Base-by-base conservation (phyloP, 257 asterid genomes). In the Rubia yunnanensis region DNA sequence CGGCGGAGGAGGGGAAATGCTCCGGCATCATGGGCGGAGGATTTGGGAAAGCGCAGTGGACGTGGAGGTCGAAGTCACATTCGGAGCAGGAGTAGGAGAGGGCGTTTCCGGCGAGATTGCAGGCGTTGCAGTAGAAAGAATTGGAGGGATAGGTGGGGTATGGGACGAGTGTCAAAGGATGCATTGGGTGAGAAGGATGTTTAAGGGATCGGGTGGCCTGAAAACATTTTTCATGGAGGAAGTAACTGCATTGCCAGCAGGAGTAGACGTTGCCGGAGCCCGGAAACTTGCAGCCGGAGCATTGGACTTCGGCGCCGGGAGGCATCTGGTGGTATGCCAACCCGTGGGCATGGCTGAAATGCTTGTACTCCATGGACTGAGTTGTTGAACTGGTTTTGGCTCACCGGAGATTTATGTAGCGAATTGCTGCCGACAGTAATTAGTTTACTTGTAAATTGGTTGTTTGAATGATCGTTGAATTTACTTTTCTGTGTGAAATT, bases 11-110 rank as follows among this genome's bases (percentile, higher is more conserved):
- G 18, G 65, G 67, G 0, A 75, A 36, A 4, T 50, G 57, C 24
- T 56, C 46, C 31, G 70, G 73, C 5, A 77, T 44, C 1, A 44
- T 44, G 20, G 14, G 52, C n/a, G 10, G 63, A 35, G 20, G 44
- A 18, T 5, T 5, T 1, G 52, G 52, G 61, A 77, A 80, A 22
- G 95, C 95, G 38, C 95, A 87, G 62, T 76, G 82, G 56, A 87
- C 73, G 38, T 85, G 95, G 13, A 87, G 78, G 64, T 87, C 95
- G 30, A 87, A 84, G 1, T 87, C 88, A 24, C 95, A 87, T 11
- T 87, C 89, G 0, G 88, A 78, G 59, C 92, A 87, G 55, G 78
- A 73, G 54, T 85, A 87, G 60, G 79, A 76, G 66, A 85, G 78
- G 24, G 88, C 89, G 22, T 56, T 79, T 1, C 95, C 95, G 7